Base-by-base conservation (phyloP, 202 grass and related monocot species). In the Panicum hallii region DNA sequence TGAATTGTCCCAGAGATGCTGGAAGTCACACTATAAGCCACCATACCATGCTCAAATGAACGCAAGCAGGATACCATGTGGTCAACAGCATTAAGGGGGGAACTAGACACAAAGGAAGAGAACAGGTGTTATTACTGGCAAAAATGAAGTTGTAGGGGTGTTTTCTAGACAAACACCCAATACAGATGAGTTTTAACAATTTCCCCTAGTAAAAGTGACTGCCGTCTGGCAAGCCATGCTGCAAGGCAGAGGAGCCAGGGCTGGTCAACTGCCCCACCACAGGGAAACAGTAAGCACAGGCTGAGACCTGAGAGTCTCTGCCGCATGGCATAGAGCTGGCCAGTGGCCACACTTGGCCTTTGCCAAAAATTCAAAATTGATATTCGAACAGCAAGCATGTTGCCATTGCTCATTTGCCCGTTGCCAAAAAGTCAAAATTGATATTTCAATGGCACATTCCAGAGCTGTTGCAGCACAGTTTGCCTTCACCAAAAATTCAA, bases 71-170 rank as follows among this genome's bases (percentile, higher is more conserved):
- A 42, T 80, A 44, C 2, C 20, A 55, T 55, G 19, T 10, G 38
- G 12, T 11, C 38, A 68, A 54, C 49, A 58, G 11, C 36, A 1
- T 76, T 58, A 23, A 9, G 20, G 52, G 11, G 48, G 36, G 20
- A 76, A 58, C 43, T 76, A 26, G 53, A 58, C 53, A 58, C 52
- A 14, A 20, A 74, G 38, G 36, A 77, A 77, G 54, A 28, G 13
- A 76, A 43, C 6, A 1, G 7, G 54, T 60, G 11, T 22, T 56
- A 40, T 6, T 19, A 74, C n/a, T 44, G 13, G 53, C 20, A 77
- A 60, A 58, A 60, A 12, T 28, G 15, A 79, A 79, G 10, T 68
- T 17, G 48, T 17, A 67, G 32, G 3, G 36, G 36, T 38, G 7
- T 44, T 56, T 62, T 56, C 4, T 9, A 8, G 36, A 69, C 49